phyloP scores from a whole-genome alignment of 2,329 filamentous ascomycete genomes.

The Seiridium unicorne region DNA sequence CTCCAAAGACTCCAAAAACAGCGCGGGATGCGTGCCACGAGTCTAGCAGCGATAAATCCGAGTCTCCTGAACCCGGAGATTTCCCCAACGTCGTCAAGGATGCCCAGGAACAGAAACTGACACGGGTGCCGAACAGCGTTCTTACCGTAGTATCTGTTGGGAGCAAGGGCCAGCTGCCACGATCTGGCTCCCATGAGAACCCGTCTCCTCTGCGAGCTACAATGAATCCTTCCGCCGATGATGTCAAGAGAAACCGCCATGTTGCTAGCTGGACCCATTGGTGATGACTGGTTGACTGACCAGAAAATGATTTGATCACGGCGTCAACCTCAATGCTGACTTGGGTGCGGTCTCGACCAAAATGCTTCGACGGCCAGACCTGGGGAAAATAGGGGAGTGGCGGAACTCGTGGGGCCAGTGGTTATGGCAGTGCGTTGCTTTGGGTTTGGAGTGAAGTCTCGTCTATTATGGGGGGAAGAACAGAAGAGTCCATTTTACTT shows the following conservation, averaged over 20 bases:
- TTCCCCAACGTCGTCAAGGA: neutral
- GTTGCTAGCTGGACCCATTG: conserved; percentile 13
- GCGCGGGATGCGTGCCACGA: neutral
- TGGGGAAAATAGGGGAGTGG: too few relatives aligned
- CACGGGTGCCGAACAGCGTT: neutral
- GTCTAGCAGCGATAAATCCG: neutral
- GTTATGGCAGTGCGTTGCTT: too few relatives aligned
- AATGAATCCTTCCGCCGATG: conserved; percentile 11
- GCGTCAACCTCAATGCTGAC: neutral
- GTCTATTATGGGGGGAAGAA: too few relatives aligned
- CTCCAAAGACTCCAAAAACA: neutral
- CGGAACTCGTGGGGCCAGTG: too few relatives aligned
- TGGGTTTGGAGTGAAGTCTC: too few relatives aligned
- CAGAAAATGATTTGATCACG: neutral
- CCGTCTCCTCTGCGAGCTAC: conserved; percentile 5
- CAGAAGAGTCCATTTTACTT: too few relatives aligned
- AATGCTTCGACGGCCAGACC: too few relatives aligned
- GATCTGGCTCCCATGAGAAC: neutral
- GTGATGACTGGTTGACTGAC: neutral
- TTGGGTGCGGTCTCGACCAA: too few relatives aligned
- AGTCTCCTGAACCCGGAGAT: conserved; percentile 2
- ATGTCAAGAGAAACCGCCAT: conserved; percentile 9
- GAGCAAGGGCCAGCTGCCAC: neutral
- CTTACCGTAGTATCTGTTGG: neutral
- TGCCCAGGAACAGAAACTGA: neutral